Evolutionary conservation across 2,329 filamentous ascomycete species (phyloP), one percentile per base, ranked within the genome.

Genomic region (Talaromyces marneffei): DNA sequence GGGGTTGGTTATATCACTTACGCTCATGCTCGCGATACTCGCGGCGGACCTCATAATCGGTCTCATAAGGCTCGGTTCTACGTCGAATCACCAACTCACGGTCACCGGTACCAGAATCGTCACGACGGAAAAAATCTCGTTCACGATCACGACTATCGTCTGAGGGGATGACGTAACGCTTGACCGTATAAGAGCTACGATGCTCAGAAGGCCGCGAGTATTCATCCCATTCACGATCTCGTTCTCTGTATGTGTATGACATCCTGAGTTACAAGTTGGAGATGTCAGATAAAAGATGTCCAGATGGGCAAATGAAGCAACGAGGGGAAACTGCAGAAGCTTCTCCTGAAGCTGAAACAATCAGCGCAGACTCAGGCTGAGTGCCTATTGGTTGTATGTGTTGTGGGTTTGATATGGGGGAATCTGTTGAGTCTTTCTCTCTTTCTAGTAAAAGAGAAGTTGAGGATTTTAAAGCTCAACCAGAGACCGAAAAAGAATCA

Each of bases 151-250:
- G 72, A 48, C 74, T 69, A 48, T 78, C 75, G n/a, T 77, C 75
- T 33, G 73, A 65, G 27, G 75, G 71, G 61, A 80, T 72, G 66
- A 79, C 74, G 76, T 87, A 87, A 67, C 84, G 83, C 70, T 83
- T 84, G 66, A 87, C 80, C 6, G 82, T 84, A 65, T 80, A 83
- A 67, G 80, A 82, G 64, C 75, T 71, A 7, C 60, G 72, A 29
- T 74, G 78, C 58, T 77, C 72, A 37, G 72, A 69, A 63, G 74
- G 72, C 59, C 75, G 73, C 63, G 71, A 69, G 46, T 63, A 66
- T 57, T 78, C 77, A 62, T 79, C 77, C 69, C 74, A 78, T 57
- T 76, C 72, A 27, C 73, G 73, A 37, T 77, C 72, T 46, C 72
- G 69, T 58, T 78, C 75, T 71, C 73, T 70, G 67, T 76, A 74